Conservation (phyloP, 345 rosid species). For the Sisymbrium irio region DNA sequence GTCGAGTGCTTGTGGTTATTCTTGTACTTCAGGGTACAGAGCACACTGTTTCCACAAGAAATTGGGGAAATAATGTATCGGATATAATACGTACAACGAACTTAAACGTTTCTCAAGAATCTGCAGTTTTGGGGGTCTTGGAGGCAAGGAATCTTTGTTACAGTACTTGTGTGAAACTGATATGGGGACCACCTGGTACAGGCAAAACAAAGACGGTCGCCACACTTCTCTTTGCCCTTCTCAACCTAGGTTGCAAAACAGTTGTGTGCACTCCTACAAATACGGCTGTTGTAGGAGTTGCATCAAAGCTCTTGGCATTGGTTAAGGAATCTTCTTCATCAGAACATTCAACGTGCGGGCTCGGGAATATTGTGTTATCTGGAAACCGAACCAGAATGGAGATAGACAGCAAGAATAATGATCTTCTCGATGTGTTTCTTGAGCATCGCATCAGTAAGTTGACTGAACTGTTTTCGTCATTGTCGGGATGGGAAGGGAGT, state of each 20-base stretch:
- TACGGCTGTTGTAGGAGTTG: slow-evolving; percentile 37
- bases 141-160: neutral
- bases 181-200: slow-evolving; percentile 58
- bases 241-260: slow-evolving; percentile 34
- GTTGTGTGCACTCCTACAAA: slow-evolving; percentile 53
- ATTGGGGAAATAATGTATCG: neutral
- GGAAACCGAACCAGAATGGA: slow-evolving; percentile 37
- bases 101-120: slow-evolving; percentile 39
- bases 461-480: neutral
- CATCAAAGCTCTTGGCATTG: slow-evolving; percentile 25
- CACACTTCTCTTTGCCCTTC: slow-evolving; percentile 31
- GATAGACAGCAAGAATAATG: slow-evolving; percentile 15
- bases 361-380: too few relatives aligned
- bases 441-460: slow-evolving; percentile 37
- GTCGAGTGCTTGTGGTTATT: neutral
- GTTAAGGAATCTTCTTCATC: neutral
- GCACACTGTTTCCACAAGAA: slow-evolving; percentile 9
- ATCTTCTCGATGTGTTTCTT: slow-evolving; percentile 35
- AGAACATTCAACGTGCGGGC: slow-evolving; percentile 28
- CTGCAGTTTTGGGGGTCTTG: slow-evolving; percentile 31
- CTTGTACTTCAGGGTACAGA: slow-evolving; percentile 22
- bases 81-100: slow-evolving; percentile 30
- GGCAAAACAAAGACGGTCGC: slow-evolving; percentile 50
- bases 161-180: slow-evolving; percentile 32
- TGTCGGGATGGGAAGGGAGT: slow-evolving; percentile 27